A percentile compares a stretch with the other conserved stretches of the same genome.
These are phyloP conservation scores for Chloranthus sessilifolius DNA, from an alignment of 164 flowering plant genomes.

Conservation along the genomic window DNA sequence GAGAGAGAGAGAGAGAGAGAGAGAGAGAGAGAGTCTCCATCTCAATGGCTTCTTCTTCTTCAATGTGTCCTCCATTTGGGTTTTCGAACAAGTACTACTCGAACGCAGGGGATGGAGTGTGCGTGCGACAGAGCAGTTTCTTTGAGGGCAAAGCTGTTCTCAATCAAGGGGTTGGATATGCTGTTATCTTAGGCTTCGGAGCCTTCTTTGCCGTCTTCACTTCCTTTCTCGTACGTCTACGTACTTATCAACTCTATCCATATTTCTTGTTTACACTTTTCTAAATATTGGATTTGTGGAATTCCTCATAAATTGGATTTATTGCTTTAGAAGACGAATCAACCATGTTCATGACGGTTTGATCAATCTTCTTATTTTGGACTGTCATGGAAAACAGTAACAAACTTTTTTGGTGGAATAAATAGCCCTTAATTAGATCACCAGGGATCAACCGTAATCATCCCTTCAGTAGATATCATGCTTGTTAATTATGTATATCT, in stretches of 20 bases:
- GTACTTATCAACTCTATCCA: no score
- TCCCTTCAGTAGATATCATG: no score
- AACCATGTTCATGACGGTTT: no score
- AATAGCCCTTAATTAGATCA: no score
- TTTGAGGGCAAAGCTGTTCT: slow-evolving; percentile 72
- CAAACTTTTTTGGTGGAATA: no score
- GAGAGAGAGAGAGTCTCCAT: no score
- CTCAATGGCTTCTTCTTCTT: slow-evolving; percentile 16
- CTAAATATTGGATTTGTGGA: neutral
- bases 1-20: no score
- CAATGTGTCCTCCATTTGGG: slow-evolving; percentile 53
- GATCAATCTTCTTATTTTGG: no score
- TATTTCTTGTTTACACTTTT: neutral
- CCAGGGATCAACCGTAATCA: no score
- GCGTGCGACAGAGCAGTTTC: slow-evolving; percentile 75
- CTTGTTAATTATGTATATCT: no score
- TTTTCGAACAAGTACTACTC: slow-evolving; percentile 60
- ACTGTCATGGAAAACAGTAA: no score
- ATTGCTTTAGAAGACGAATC: no score
- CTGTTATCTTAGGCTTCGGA: slow-evolving; percentile 87
- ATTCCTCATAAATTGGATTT: neutral
- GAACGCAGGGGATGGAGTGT: slow-evolving; percentile 24
- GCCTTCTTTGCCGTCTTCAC: slow-evolving; percentile 93
- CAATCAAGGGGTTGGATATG: slow-evolving; percentile 82
- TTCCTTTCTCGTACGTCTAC: slow-evolving; percentile 71